Evolutionary conservation across 2,329 filamentous ascomycete species (phyloP), one percentile per base, ranked within the genome.

Genomic region (Ophiognomonia clavigignenti-juglandacearum): DNA sequence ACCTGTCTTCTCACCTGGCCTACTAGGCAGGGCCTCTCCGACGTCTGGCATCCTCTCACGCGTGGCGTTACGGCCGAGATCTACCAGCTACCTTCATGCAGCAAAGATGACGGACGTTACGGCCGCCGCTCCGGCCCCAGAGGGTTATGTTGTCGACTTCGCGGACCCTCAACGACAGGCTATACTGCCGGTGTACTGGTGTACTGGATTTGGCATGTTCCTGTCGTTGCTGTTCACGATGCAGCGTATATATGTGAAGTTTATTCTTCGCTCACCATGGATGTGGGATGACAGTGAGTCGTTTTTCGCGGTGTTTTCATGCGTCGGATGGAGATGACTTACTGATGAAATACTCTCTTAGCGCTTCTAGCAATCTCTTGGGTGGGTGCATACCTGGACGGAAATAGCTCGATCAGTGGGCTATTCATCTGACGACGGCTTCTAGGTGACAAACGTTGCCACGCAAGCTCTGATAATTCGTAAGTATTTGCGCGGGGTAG

Each of bases 101-200:
- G n/a, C n/a, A n/a, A n/a, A n/a, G n/a, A n/a, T n/a, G n/a, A n/a
- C 61, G 43, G 60, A 61, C 29, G 54, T 58, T n/a, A 54, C 50
- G 16, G 56, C 55, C 10, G 38, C 61, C 11, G 43, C 56, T 6
- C 29, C 51, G 18, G 57, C 63, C 4, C 62, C 64, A 4, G 48
- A 54, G 6, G 63, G 54, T 26, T 68, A 65, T 44, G 55, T 57
- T 8, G 59, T 66, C 20, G 54, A 68, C 40, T 64, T 68, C 36
- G 59, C 59, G 2, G 53, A 65, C 34, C 64, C 64, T 2, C 54
- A 45, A 11, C 47, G 47, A 6, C 24, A 23, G 40, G 43, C 34
- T 2, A 29, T 34, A 11, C 26, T 47, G 3, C 26, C 39, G 2
- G 39, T 34, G 1, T 50, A 47, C 23, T 50, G 48, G 34, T 38